These are phyloP conservation scores for Andrographis paniculata DNA, from an alignment of 305 asterid species.

Conservation along the genomic window DNA sequence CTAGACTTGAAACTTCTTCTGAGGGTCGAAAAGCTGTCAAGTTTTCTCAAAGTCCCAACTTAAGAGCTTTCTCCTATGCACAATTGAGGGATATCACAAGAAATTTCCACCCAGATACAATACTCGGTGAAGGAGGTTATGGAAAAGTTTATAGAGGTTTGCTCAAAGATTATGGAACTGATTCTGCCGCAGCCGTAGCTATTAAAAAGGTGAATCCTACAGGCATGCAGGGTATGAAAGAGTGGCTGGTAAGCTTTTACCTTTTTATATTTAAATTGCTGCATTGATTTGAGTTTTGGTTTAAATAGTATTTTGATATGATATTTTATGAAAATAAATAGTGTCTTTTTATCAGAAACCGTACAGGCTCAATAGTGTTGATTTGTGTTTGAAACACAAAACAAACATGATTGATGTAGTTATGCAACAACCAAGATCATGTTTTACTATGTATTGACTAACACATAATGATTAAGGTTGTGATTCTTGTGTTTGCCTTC, in stretches of 20 bases:
- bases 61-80: constrained; percentile 30
- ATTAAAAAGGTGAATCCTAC: constrained; percentile 39
- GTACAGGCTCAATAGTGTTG: too few species aligned
- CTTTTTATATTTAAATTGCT: neutral
- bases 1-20: constrained; percentile 9
- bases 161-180: constrained; percentile 7
- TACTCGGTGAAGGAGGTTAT: constrained; percentile 59
- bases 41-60: constrained; percentile 21
- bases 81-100: constrained; percentile 37
- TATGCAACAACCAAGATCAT: too few species aligned
- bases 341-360: too few species aligned
- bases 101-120: constrained; percentile 32
- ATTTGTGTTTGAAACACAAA: too few species aligned
- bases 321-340: too few species aligned
- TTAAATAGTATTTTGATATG: too few species aligned
- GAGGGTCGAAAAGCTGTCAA: constrained; percentile 10
- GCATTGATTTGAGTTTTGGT: neutral
- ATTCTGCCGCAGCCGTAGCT: constrained; percentile 37
- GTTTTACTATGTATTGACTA: too few species aligned
- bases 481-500: too few species aligned
- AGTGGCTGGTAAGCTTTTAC: constrained; percentile 36
- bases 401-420: too few species aligned
- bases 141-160: constrained; percentile 18
- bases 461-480: too few species aligned
- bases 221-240: constrained; percentile 39